phyloP scores from a whole-genome alignment of 164 flowering plant species.

The Hamamelis virginiana region DNA sequence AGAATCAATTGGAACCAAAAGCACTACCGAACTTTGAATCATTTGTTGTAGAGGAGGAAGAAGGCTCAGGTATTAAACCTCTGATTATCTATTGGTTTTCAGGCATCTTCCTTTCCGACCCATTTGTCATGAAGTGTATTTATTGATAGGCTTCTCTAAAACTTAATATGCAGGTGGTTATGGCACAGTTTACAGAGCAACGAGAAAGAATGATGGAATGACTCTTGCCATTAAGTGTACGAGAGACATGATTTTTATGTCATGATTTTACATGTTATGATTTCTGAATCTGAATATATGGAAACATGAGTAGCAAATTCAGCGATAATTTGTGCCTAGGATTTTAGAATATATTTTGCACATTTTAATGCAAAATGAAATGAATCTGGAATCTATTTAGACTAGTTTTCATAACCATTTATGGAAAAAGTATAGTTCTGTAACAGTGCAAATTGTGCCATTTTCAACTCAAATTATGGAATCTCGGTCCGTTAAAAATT shows the following conservation, averaged over 20 bases:
- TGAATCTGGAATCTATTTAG: no score
- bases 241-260: slow-evolving; percentile 6
- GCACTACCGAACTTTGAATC: slow-evolving; percentile 53
- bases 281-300: background rate
- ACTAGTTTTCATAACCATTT: no score
- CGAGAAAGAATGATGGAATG: slow-evolving; percentile 42
- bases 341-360: background rate
- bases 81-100: background rate
- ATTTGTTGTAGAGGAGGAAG: slow-evolving; percentile 71
- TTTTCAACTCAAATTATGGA: background rate
- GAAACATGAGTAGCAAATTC: background rate
- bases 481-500: background rate
- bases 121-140: background rate
- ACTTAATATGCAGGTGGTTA: slow-evolving; percentile 52
- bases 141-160: slow-evolving; percentile 3
- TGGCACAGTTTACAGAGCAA: slow-evolving; percentile 62
- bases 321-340: background rate
- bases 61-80: slow-evolving; percentile 58
- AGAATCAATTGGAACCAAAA: slow-evolving; percentile 42
- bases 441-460: no score
- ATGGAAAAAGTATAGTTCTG: no score
- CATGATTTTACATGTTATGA: background rate
- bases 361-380: no score
- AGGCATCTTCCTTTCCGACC: background rate
- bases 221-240: slow-evolving; percentile 59